Conservation (phyloP, 2,329 filamentous ascomycete species). For the Penicillium rolfsii region DNA sequence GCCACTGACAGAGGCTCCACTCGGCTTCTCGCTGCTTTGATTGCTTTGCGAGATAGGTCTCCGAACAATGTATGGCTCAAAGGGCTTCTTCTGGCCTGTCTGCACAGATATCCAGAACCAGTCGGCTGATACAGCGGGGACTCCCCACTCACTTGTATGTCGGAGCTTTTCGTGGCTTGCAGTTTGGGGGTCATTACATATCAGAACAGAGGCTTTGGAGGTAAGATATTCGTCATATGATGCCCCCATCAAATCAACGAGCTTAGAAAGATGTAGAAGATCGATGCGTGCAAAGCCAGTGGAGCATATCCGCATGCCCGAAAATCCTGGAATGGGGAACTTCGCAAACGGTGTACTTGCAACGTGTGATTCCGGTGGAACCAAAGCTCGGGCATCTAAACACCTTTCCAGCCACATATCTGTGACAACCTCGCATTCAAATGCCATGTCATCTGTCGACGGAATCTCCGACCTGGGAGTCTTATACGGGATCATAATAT, state of each 20-base stretch:
- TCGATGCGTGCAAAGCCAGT: conserved; percentile 84
- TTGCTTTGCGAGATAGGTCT: conserved; percentile 29
- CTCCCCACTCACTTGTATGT: conserved; percentile 71
- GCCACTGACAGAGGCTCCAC: conserved; percentile 27
- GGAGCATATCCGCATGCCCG: conserved; percentile 72
- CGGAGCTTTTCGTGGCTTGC: conserved; percentile 74
- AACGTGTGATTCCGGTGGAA: conserved; percentile 70
- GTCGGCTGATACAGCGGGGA: conserved; percentile 77
- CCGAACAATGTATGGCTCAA: conserved; percentile 50
- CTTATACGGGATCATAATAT: conserved; percentile 47
- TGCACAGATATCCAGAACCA: conserved; percentile 87
- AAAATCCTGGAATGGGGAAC: conserved; percentile 70
- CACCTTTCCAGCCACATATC: conserved; percentile 95
- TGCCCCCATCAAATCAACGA: conserved; percentile 75
- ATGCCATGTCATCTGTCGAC: conserved; percentile 45
- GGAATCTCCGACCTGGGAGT: conserved; percentile 39
- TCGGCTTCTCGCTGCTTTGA: conserved; percentile 25
- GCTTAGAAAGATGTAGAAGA: conserved; percentile 78
- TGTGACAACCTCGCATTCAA: conserved; percentile 64
- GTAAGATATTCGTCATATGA: conserved; percentile 78
- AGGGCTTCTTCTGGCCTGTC: conserved; percentile 52
- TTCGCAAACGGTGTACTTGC: conserved; percentile 75
- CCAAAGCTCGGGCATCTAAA: conserved; percentile 72
- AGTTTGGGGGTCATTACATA: conserved; percentile 64
- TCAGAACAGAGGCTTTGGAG: conserved; percentile 70